phyloP scores from a whole-genome alignment of 2,329 filamentous ascomycete genomes.

The Botryotinia globosa region DNA sequence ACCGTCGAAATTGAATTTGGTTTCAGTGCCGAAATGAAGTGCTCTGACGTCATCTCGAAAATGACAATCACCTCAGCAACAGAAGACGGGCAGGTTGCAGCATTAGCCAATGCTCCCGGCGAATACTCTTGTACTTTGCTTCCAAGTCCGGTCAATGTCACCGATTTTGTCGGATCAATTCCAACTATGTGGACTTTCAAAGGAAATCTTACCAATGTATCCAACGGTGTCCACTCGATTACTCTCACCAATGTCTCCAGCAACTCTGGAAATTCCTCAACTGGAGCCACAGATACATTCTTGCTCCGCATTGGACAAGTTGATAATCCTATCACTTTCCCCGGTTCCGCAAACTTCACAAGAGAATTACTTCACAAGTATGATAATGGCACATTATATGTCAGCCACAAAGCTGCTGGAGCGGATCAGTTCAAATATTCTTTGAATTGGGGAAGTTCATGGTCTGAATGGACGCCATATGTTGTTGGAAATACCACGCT shows the following conservation, averaged over 20 bases:
- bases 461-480: constrained; percentile 58
- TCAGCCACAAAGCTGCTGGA: constrained; percentile 59
- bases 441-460: constrained; percentile 58
- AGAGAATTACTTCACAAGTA: constrained; percentile 48
- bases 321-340: constrained; percentile 60
- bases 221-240: constrained; percentile 59
- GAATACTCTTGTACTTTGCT: constrained; percentile 42
- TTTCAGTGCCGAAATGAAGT: constrained; percentile 61
- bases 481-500: constrained; percentile 50
- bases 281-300: constrained; percentile 57
- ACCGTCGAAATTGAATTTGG: constrained; percentile 51
- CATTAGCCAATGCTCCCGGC: constrained; percentile 45
- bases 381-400: constrained; percentile 44
- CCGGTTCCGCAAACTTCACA: constrained; percentile 56
- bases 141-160: constrained; percentile 39
- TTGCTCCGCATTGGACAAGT: constrained; percentile 56
- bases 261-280: constrained; percentile 43
- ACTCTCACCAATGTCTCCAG: constrained; percentile 53
- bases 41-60: constrained; percentile 49
- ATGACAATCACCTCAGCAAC: constrained; percentile 55
- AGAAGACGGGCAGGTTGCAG: constrained; percentile 44
- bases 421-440: constrained; percentile 62
- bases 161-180: constrained; percentile 50
- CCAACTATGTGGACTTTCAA: constrained; percentile 53
- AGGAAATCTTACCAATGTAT: constrained; percentile 52